phyloP scores from a whole-genome alignment of 352 stramenopile species.

The Phytopythium cucurbitacearum region DNA sequence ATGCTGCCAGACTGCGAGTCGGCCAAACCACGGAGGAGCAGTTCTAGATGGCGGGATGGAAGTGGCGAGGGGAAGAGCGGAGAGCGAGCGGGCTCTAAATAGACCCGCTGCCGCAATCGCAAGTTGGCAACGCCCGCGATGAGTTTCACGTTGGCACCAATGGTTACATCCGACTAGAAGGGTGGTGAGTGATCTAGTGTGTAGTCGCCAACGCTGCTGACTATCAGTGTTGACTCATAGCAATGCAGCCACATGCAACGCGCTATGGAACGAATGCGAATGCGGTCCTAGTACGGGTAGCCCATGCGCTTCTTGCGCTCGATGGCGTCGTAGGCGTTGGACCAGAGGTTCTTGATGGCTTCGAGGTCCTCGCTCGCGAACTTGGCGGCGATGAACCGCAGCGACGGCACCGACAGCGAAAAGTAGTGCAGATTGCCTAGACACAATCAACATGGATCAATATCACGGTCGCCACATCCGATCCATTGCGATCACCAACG shows the following conservation, averaged over 20 bases:
- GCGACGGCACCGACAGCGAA: conserved; percentile 70
- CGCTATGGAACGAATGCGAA: background rate
- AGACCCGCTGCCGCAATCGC: too few relatives aligned
- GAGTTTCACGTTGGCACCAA: too few relatives aligned
- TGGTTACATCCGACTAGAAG: too few relatives aligned
- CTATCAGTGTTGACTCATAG: too few relatives aligned
- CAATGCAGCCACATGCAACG: background rate
- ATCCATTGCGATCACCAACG: background rate
- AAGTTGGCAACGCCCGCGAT: too few relatives aligned
- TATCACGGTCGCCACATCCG: background rate
- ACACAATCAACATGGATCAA: background rate
- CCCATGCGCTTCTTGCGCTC: conserved; percentile 79
- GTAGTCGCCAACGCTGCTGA: too few relatives aligned
- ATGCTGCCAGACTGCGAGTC: conserved; percentile 16
- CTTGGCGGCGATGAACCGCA: conserved; percentile 79
- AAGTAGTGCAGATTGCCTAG: conserved; percentile 82
- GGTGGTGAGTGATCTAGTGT: too few relatives aligned
- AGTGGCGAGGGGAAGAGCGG: too few relatives aligned
- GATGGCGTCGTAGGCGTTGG: conserved; percentile 75
- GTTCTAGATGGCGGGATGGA: too few relatives aligned
- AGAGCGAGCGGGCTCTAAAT: too few relatives aligned
- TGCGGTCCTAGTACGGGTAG: conserved; percentile 8
- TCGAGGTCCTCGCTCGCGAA: conserved; percentile 84
- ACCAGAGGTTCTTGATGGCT: conserved; percentile 79
- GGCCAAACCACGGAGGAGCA: too few relatives aligned